Evolutionary conservation across 2,329 filamentous ascomycete species (phyloP).

Genomic region (Lachnellula cervina): DNA sequence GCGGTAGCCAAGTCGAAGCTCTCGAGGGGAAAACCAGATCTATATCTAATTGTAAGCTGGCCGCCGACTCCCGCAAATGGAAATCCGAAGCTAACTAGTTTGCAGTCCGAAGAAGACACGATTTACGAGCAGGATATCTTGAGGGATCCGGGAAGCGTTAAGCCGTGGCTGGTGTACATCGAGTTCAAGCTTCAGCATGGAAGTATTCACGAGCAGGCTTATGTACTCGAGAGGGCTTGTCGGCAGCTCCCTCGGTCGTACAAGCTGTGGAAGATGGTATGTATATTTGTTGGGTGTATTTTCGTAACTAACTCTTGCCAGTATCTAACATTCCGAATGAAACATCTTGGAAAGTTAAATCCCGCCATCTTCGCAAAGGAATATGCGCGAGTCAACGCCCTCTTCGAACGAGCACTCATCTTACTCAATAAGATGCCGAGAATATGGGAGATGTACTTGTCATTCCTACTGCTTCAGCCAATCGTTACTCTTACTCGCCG

Average conservation of each 20-base stretch:
- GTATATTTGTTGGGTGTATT: conserved; percentile 14
- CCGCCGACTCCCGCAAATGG: neutral
- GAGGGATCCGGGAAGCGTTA: conserved; percentile 77
- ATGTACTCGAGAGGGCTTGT: conserved; percentile 85
- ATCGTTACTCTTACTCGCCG: conserved; percentile 79
- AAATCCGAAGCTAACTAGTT: conserved; percentile 20
- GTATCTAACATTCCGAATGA: conserved; percentile 82
- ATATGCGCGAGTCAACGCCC: conserved; percentile 87
- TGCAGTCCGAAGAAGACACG: conserved; percentile 77
- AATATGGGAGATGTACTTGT: conserved; percentile 97
- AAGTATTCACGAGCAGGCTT: conserved; percentile 76
- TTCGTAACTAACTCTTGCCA: conserved; percentile 32
- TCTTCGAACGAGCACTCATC: conserved; percentile 89
- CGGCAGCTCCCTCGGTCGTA: conserved; percentile 87
- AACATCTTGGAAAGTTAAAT: conserved; percentile 78
- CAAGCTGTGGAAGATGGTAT: conserved; percentile 94
- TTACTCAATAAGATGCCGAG: conserved; percentile 97
- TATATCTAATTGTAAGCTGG: conserved; percentile 34
- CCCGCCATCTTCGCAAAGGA: conserved; percentile 73
- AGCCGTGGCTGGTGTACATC: conserved; percentile 93
- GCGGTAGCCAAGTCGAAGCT: conserved; percentile 28
- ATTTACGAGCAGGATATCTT: conserved; percentile 95
- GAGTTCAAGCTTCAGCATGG: conserved; percentile 87
- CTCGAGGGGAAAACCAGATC: conserved; percentile 29
- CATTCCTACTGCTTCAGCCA: conserved; percentile 87